Conservation (phyloP, 495 filamentous ascomycete species). For the Aspergillus mulundensis region DNA sequence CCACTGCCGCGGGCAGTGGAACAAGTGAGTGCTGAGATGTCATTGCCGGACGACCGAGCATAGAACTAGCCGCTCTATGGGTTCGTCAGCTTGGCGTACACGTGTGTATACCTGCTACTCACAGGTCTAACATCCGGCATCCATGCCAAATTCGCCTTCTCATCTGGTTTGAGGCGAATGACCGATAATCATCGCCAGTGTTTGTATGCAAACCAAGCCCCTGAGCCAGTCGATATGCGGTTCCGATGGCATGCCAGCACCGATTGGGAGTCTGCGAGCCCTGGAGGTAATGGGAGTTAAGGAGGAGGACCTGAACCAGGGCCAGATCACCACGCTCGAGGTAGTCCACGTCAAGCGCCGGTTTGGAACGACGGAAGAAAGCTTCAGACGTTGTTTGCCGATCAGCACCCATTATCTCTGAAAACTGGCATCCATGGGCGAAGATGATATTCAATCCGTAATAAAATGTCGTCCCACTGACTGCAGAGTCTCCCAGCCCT, state of each 20-base stretch:
- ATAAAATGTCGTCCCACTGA: constrained; percentile 25
- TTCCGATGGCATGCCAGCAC: constrained; percentile 40
- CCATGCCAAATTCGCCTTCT: constrained; percentile 37
- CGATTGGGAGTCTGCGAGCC: constrained; percentile 31
- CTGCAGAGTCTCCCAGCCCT: constrained; percentile 4
- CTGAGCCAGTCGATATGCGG: constrained; percentile 34
- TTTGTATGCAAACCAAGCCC: constrained; percentile 31
- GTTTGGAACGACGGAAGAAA: constrained; percentile 33
- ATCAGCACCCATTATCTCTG: constrained; percentile 17
- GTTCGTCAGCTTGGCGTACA: background rate
- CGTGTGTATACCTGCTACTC: constrained; percentile 1
- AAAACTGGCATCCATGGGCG: constrained; percentile 35
- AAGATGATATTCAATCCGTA: constrained; percentile 36
- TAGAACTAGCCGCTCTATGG: constrained; percentile 25
- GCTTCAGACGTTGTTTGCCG: constrained; percentile 22
- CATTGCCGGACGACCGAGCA: constrained; percentile 33
- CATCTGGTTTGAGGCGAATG: constrained; percentile 31
- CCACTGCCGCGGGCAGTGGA: constrained; percentile 1
- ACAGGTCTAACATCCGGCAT: constrained; percentile 39
- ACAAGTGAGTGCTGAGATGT: constrained; percentile 8
- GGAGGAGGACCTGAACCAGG: constrained; percentile 35
- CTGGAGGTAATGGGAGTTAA: constrained; percentile 37
- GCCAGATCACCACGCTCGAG: constrained; percentile 26
- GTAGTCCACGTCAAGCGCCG: constrained; percentile 29
- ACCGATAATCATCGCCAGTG: constrained; percentile 9